Evolutionary conservation across 257 asterid species (phyloP).

Genomic region (Nicotiana sylvestris): DNA sequence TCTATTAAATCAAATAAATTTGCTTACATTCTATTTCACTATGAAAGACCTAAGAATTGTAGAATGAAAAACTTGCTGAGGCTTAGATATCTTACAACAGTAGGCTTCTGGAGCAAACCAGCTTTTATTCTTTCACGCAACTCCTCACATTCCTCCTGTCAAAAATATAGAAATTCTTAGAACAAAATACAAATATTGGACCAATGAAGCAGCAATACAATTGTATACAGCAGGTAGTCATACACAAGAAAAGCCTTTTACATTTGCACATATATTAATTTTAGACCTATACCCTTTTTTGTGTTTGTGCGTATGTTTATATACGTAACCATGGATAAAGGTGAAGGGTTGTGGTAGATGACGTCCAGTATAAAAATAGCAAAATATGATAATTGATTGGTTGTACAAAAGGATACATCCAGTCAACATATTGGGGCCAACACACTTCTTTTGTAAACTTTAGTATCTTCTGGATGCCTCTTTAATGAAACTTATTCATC

Average conservation of each 20-base stretch:
- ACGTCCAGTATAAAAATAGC: not conserved
- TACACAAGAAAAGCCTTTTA: not conserved
- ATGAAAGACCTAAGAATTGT: not conserved
- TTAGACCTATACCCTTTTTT: not conserved
- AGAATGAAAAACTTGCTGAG: not conserved
- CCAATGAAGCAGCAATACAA: not conserved
- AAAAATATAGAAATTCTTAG: constrained; percentile 13
- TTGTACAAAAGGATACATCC: not conserved
- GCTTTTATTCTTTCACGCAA: constrained; percentile 63
- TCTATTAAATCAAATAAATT: too few relatives aligned
- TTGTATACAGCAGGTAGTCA: not conserved
- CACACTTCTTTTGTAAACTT: too few relatives aligned
- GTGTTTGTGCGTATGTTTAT: not conserved
- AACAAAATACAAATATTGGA: not conserved
- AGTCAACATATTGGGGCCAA: not conserved
- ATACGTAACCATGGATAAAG: not conserved
- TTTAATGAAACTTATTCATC: too few relatives aligned
- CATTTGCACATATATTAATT: not conserved
- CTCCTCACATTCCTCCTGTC: constrained; percentile 85
- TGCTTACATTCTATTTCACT: too few relatives aligned
- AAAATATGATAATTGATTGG: not conserved
- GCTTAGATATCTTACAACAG: constrained; percentile 18
- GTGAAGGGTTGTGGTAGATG: not conserved
- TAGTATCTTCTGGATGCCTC: too few relatives aligned
- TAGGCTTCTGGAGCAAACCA: constrained; percentile 61